Evolutionary conservation across 2,329 filamentous ascomycete genomes (phyloP).

Genomic region (Sporothrix globosa): DNA sequence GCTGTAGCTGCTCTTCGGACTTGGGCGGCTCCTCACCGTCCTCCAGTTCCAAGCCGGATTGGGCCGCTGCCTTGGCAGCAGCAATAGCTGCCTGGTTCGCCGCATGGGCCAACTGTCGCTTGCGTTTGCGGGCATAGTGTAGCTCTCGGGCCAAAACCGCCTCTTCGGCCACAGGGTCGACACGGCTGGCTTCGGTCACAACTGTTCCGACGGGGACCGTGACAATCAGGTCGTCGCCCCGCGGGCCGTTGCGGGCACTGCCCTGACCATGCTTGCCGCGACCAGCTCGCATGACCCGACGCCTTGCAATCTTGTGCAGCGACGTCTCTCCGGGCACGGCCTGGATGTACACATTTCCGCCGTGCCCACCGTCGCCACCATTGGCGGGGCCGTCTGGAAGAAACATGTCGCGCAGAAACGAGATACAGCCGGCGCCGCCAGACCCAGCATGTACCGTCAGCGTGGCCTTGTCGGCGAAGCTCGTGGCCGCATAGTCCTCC

Average conservation of each 20-base stretch:
- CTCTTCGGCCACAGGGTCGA: slow-evolving; percentile 76
- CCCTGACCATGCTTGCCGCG: slow-evolving; percentile 79
- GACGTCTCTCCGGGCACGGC: slow-evolving; percentile 89
- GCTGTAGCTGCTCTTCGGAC: slow-evolving; percentile 47
- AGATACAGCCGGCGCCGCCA: slow-evolving; percentile 91
- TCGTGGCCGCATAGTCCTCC: slow-evolving; percentile 79
- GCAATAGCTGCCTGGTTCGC: slow-evolving; percentile 22
- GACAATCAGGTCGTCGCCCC: slow-evolving; percentile 85
- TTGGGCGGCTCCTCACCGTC: slow-evolving; percentile 40
- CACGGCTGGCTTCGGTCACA: slow-evolving; percentile 76
- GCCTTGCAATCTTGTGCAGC: slow-evolving; percentile 83
- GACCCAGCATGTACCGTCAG: slow-evolving; percentile 76
- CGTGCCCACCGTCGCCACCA: slow-evolving; percentile 89
- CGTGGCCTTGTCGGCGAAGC: slow-evolving; percentile 84
- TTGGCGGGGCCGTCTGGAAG: slow-evolving; percentile 87
- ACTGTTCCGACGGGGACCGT: slow-evolving; percentile 93
- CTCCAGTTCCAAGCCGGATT: not conserved
- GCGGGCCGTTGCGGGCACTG: slow-evolving; percentile 70
- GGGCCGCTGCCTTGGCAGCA: not conserved
- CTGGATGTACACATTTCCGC: slow-evolving; percentile 93
- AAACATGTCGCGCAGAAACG: slow-evolving; percentile 90
- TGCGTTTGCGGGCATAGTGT: slow-evolving; percentile 27
- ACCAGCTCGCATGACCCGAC: slow-evolving; percentile 73
- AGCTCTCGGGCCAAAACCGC: slow-evolving; percentile 40
- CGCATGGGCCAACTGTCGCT: slow-evolving; percentile 9